Evolutionary conservation across 768 basidiomycete species (phyloP).

Genomic region (Kwoniella sp.): DNA sequence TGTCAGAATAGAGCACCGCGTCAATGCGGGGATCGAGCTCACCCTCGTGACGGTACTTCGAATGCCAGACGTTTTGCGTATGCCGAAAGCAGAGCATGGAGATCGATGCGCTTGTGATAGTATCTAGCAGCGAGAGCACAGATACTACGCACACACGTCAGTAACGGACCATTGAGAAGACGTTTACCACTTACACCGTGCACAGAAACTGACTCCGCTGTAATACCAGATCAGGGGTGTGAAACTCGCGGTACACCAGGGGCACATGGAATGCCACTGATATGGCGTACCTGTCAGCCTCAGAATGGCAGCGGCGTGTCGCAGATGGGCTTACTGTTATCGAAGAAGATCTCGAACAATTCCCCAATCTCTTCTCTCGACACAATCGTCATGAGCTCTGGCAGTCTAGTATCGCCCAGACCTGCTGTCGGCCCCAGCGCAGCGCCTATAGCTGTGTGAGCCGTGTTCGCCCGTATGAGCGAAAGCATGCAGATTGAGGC

Average conservation of each 20-base stretch:
- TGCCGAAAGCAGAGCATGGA: conserved; percentile 63
- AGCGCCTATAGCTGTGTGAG: neutral
- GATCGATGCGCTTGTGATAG: conserved; percentile 72
- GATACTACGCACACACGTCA: conserved; percentile 56
- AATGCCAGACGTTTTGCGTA: conserved; percentile 85
- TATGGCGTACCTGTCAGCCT: neutral
- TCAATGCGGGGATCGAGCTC: neutral
- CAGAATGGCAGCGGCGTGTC: neutral
- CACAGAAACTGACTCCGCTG: conserved; percentile 91
- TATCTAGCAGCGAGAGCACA: conserved; percentile 93
- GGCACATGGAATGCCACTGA: conserved; percentile 60
- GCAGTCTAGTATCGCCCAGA: conserved; percentile 69
- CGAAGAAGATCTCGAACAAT: conserved; percentile 69
- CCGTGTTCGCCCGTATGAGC: neutral
- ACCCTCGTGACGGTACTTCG: conserved; percentile 49
- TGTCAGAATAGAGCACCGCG: too few relatives aligned
- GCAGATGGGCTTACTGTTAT: conserved; percentile 46
- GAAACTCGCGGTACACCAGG: conserved; percentile 78
- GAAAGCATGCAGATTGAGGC: neutral
- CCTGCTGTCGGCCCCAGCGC: conserved; percentile 53
- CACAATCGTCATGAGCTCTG: conserved; percentile 87
- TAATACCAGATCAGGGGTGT: conserved; percentile 89
- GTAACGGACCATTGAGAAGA: neutral
- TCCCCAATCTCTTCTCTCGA: conserved; percentile 83
- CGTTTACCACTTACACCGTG: conserved; percentile 65